Conservation (phyloP, 768 basidiomycete genomes). For the Lactarius indigo region DNA sequence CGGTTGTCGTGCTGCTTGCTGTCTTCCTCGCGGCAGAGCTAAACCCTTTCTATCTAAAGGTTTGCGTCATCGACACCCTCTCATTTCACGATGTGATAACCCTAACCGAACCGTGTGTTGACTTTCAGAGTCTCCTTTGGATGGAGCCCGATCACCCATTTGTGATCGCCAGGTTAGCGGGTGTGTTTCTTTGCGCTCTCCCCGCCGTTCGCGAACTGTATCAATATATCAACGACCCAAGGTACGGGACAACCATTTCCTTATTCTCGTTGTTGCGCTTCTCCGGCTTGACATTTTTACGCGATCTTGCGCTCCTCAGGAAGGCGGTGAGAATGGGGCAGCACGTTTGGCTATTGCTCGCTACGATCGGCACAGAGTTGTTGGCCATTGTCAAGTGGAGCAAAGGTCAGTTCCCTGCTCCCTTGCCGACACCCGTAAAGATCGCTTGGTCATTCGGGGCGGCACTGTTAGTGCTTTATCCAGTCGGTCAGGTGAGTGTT, state of each 20-base stretch:
- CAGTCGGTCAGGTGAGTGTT: conserved; percentile 55
- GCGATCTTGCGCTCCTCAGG: conserved; percentile 38
- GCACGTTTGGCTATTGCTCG: conserved; percentile 82
- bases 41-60: conserved; percentile 87
- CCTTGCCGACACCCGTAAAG: conserved; percentile 59
- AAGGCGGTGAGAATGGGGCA: conserved; percentile 86
- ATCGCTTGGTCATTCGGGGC: conserved; percentile 64
- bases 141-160: conserved; percentile 91
- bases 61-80: conserved; percentile 30
- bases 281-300: conserved; percentile 17
- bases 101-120: not conserved
- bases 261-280: conserved; percentile 9
- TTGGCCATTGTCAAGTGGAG: conserved; percentile 83
- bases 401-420: conserved; percentile 60
- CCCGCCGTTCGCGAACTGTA: conserved; percentile 82
- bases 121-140: conserved; percentile 61
- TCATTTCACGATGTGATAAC: not conserved
- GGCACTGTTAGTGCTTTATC: conserved; percentile 63
- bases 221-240: conserved; percentile 79
- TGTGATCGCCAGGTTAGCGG: conserved; percentile 64
- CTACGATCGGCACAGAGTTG: conserved; percentile 80
- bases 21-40: conserved; percentile 83
- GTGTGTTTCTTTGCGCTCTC: conserved; percentile 81
- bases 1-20: conserved; percentile 70
- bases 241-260: conserved; percentile 43